These are phyloP conservation scores for Cinnamomum micranthum DNA, from an alignment of 164 flowering plant species.

Conservation along the genomic window DNA sequence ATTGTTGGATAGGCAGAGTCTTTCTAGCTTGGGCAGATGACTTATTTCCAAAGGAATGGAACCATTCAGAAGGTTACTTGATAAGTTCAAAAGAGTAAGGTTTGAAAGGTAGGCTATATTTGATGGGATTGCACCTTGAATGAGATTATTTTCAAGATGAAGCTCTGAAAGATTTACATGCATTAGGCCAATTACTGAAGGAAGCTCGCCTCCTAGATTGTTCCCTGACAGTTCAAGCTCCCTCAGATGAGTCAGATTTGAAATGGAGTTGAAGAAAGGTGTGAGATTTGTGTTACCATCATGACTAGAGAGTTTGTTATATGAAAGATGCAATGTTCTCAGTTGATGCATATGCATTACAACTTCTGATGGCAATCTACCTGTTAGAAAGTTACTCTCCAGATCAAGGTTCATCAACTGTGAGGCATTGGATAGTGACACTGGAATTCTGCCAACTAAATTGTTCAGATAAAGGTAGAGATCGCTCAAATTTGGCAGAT, in stretches of 20 bases:
- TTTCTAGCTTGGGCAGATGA: constrained; percentile 22
- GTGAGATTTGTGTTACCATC: constrained; percentile 43
- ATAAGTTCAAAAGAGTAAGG: constrained; percentile 39
- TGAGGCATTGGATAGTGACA: constrained; percentile 36
- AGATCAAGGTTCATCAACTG: constrained; percentile 30
- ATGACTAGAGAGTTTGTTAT: constrained; percentile 40
- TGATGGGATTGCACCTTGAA: constrained; percentile 43
- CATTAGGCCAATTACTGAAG: constrained; percentile 28
- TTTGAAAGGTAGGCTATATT: constrained; percentile 25
- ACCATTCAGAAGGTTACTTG: constrained; percentile 42
- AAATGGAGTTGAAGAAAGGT: constrained; percentile 41
- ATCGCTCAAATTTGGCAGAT: constrained; percentile 24
- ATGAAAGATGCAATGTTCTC: constrained; percentile 36
- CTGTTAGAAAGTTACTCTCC: constrained; percentile 38
- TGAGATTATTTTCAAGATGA: constrained; percentile 37
- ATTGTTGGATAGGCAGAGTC: constrained; percentile 25
- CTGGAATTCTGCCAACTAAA: constrained; percentile 42
- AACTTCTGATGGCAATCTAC: constrained; percentile 36
- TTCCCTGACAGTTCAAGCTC: constrained; percentile 50
- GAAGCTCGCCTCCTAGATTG: constrained; percentile 45
- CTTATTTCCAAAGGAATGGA: constrained; percentile 48
- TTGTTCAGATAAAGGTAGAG: constrained; percentile 38
- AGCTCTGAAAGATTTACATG: constrained; percentile 17
- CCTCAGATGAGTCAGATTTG: constrained; percentile 29
- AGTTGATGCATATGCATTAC: constrained; percentile 20